A percentile compares a stretch with the other conserved stretches of the same genome.
Conservation (phyloP, 768 basidiomycete species). For the Tephrocybe sp. region DNA sequence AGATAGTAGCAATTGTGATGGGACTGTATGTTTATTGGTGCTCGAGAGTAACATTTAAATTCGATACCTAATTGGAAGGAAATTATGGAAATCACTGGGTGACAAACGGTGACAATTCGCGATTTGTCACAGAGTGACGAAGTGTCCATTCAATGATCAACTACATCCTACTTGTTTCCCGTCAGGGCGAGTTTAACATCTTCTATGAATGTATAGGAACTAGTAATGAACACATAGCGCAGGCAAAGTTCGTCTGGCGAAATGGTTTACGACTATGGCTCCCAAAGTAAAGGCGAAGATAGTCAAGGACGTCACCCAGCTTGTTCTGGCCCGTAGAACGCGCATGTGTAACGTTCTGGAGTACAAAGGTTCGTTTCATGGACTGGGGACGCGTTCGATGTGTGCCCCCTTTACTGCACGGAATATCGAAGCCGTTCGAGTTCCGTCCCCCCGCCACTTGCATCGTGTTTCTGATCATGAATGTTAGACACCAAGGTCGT, state of each 20-base stretch:
- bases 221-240: constrained; percentile 9
- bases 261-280: constrained; percentile 97
- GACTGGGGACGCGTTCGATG: neutral
- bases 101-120: constrained; percentile 7
- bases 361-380: constrained; percentile 79
- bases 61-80: no score
- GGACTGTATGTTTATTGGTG: no score
- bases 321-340: constrained; percentile 92
- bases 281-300: constrained; percentile 94
- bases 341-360: constrained; percentile 99
- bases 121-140: constrained; percentile 5
- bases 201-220: constrained; percentile 4
- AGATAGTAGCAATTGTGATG: neutral
- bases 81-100: neutral
- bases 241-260: constrained; percentile 97
- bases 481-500: constrained; percentile 81
- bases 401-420: neutral
- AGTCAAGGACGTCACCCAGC: constrained; percentile 97
- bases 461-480: constrained; percentile 22
- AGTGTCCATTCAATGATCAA: constrained; percentile 68
- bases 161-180: constrained; percentile 96
- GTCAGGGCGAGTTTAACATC: constrained; percentile 68
- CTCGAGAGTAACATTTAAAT: neutral
- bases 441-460: constrained; percentile 1
- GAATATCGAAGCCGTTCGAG: constrained; percentile 3